These are phyloP conservation scores for Plasmodium gonderi DNA, from an alignment of 169 alveolate species.

Conservation along the genomic window DNA sequence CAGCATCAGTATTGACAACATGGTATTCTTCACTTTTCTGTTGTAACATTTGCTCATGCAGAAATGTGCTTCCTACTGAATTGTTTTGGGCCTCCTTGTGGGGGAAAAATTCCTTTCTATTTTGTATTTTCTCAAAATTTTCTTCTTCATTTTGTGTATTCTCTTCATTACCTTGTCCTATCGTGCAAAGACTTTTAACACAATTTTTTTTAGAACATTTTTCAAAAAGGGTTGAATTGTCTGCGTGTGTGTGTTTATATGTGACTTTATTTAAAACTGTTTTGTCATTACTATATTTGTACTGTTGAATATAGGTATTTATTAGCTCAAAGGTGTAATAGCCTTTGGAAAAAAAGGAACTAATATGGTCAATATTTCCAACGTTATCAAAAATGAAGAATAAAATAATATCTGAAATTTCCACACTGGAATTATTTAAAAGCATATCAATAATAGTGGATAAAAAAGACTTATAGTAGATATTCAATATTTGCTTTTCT, in stretches of 20 bases:
- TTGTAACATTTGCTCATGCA: neutral
- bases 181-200: neutral
- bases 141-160: neutral
- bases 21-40: neutral
- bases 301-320: constrained; percentile 22
- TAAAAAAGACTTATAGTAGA: constrained; percentile 57
- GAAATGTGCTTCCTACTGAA: neutral
- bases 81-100: neutral
- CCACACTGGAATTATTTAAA: constrained; percentile 33
- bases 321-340: constrained; percentile 43
- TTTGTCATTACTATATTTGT: neutral
- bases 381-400: constrained; percentile 56
- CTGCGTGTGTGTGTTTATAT: neutral
- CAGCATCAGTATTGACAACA: neutral
- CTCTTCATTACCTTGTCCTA: neutral
- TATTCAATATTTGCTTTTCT: constrained; percentile 53
- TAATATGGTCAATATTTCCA: constrained; percentile 36
- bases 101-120: neutral
- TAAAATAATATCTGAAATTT: constrained; percentile 50
- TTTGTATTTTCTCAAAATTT: neutral
- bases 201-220: neutral
- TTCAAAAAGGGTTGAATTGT: neutral
- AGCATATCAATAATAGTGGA: constrained; percentile 55
- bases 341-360: constrained; percentile 30
- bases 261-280: neutral